Evolutionary conservation across 805 yeast species (phyloP).

Genomic region (Barnettozyma vustinii): DNA sequence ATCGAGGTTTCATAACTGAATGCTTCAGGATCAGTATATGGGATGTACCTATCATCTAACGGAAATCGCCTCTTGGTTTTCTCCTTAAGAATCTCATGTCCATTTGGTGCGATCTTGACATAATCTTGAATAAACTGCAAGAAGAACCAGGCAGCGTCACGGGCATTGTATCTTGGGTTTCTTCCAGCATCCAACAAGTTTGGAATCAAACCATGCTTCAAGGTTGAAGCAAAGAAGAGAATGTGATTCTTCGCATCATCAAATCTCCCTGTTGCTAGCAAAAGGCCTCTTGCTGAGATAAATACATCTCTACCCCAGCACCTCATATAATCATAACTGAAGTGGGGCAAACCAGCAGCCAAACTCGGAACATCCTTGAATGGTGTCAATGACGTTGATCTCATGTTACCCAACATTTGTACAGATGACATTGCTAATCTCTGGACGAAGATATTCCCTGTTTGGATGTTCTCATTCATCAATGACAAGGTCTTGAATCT

Average conservation of each 20-base stretch:
- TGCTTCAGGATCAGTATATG: slow-evolving; percentile 66
- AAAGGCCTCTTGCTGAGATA: slow-evolving; percentile 76
- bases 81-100: slow-evolving; percentile 59
- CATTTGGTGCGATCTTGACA: slow-evolving; percentile 60
- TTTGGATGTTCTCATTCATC: slow-evolving; percentile 49
- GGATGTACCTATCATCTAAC: slow-evolving; percentile 72
- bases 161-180: slow-evolving; percentile 90
- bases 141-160: slow-evolving; percentile 97
- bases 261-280: slow-evolving; percentile 70
- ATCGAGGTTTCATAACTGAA: slow-evolving; percentile 66
- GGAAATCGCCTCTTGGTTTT: slow-evolving; percentile 83
- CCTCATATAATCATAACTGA: slow-evolving; percentile 85
- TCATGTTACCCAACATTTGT: slow-evolving; percentile 77
- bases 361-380: slow-evolving; percentile 56
- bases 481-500: slow-evolving; percentile 58
- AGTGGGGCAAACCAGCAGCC: slow-evolving; percentile 97
- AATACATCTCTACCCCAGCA: slow-evolving; percentile 99
- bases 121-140: slow-evolving; percentile 86
- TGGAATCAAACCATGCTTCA: slow-evolving; percentile 94
- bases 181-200: slow-evolving; percentile 88
- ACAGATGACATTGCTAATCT: slow-evolving; percentile 74
- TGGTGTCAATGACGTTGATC: slow-evolving; percentile 73
- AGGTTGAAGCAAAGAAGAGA: slow-evolving; percentile 79
- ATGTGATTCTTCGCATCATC: slow-evolving; percentile 81
- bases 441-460: slow-evolving; percentile 70